Base-by-base conservation (phyloP, 495 filamentous ascomycete species). In the Penicillium canescens region DNA sequence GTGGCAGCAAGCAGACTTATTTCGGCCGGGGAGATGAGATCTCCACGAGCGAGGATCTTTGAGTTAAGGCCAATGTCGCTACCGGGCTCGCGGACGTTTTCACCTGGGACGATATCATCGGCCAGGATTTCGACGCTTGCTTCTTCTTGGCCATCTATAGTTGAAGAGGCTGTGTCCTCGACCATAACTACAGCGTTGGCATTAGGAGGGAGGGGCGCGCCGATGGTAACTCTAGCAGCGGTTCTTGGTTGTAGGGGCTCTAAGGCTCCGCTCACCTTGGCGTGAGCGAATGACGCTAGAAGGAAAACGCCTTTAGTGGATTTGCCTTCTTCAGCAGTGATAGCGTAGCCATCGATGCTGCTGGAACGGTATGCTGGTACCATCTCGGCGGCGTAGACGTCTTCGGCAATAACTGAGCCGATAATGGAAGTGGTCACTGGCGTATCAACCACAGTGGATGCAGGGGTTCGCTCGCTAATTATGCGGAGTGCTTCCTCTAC, bases 141-240 rank as follows among this genome's bases (percentile, higher is more conserved):
- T 70, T 98, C 94, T 70, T 98, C 94, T 50, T 80, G 77, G 3
- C 85, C 88, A 56, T 92, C 91, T 0, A 88, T 84, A 1, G 90
- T 95, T 61, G 79, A 80, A 4, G 79, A 70, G 1, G 82, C 72
- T 0, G 94, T 98, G 62, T 98, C 94, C 73, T 98, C 94, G 3
- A 98, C 94, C 95, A 98, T 98, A 18, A 96, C 88, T 12, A 98
- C 93, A 3, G 92, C 85, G 35, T 88, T 96, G 10, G 94, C 91
- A 4, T 92, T 91, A 0, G 85, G 83, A 4, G 95, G 94, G 2
- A 98, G 74, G 11, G 94, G 93, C 4, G 95, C 94, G 0, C 94
- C 94, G 0, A 95, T 98, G 2, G 94, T 98, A 55, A 98, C 96
- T 24, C 94, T 74, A 8, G 95, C 85, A 31, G 96, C 86, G 54